These are phyloP conservation scores for Saposhnikovia divaricata DNA, from an alignment of 129 eudicot species.

Conservation along the genomic window DNA sequence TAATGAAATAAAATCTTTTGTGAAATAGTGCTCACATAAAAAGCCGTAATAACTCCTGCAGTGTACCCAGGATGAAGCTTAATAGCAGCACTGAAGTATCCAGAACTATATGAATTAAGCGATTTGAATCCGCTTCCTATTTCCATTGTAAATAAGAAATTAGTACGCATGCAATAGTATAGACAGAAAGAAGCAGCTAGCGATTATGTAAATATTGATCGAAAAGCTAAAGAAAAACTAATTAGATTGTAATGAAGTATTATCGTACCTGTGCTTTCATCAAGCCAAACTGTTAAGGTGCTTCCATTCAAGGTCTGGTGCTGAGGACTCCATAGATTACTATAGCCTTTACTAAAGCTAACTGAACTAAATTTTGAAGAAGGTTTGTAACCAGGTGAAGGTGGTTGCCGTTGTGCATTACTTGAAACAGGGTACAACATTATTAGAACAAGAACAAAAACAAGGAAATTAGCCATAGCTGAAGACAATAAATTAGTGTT, in stretches of 20 bases:
- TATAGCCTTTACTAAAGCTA: conserved; percentile 47
- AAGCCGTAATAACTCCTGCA: conserved; percentile 77
- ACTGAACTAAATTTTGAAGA: conserved; percentile 39
- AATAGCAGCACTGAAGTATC: conserved; percentile 61
- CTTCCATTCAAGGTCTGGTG: conserved; percentile 56
- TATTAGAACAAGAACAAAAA: conserved; percentile 27
- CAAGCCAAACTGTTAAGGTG: conserved; percentile 66
- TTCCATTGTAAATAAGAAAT: not conserved
- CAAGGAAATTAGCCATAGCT: conserved; percentile 21
- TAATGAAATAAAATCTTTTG: too few relatives aligned
- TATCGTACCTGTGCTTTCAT: conserved; percentile 45
- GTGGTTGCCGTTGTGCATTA: conserved; percentile 57
- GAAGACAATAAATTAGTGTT: not conserved
- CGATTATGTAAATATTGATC: too few relatives aligned
- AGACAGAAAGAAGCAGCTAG: not conserved
- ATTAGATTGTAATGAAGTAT: not conserved
- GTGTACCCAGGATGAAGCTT: conserved; percentile 92
- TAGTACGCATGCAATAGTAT: not conserved
- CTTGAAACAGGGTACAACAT: conserved; percentile 22
- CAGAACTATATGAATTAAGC: conserved; percentile 43
- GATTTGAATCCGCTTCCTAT: conserved; percentile 91
- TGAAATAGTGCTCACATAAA: conserved; percentile 37
- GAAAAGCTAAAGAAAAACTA: not conserved
- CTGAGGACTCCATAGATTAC: conserved; percentile 74
- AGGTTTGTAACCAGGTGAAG: conserved; percentile 82